These are phyloP conservation scores for Yamadazyma conglobata DNA, from an alignment of 1,139 yeast genomes.

Conservation along the genomic window DNA sequence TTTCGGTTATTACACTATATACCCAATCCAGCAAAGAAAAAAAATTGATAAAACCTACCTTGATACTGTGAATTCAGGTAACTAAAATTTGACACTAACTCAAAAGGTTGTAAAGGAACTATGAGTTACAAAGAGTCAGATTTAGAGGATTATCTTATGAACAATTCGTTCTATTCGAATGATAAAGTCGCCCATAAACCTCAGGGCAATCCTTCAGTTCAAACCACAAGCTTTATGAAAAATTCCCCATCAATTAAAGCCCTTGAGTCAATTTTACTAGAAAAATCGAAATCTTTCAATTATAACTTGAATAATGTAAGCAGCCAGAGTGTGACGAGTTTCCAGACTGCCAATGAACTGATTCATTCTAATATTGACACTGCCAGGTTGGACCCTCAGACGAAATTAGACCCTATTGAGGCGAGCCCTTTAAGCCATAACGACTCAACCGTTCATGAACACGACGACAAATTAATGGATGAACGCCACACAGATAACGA, in stretches of 20 bases:
- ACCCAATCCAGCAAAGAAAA: too few relatives aligned
- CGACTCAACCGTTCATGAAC: slow-evolving; percentile 16
- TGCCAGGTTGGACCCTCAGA: too few relatives aligned
- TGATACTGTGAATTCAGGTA: too few relatives aligned
- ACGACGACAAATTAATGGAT: slow-evolving; percentile 4
- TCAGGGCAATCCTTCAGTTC: slow-evolving; percentile 8
- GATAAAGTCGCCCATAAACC: slow-evolving; percentile 9
- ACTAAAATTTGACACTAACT: not conserved
- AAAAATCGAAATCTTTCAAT: slow-evolving; percentile 19
- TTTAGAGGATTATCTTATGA: slow-evolving; percentile 15
- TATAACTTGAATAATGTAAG: slow-evolving; percentile 14
- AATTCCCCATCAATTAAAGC: slow-evolving; percentile 56
- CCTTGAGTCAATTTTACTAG: slow-evolving; percentile 44
- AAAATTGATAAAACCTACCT: too few relatives aligned
- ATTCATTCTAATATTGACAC: slow-evolving; percentile 1
- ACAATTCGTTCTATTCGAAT: slow-evolving; percentile 15
- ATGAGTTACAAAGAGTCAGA: slow-evolving; percentile 9
- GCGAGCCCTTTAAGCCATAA: slow-evolving; percentile 14
- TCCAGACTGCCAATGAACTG: slow-evolving; percentile 14
- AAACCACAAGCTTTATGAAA: slow-evolving; percentile 48
- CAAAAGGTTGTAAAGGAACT: not conserved
- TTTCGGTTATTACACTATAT: too few relatives aligned
- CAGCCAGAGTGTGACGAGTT: slow-evolving; percentile 11
- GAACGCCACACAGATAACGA: slow-evolving; percentile 19
- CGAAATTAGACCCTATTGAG: slow-evolving; percentile 10